These are phyloP conservation scores for Actinidia arguta DNA, from an alignment of 179 eudicot genomes.

Conservation along the genomic window DNA sequence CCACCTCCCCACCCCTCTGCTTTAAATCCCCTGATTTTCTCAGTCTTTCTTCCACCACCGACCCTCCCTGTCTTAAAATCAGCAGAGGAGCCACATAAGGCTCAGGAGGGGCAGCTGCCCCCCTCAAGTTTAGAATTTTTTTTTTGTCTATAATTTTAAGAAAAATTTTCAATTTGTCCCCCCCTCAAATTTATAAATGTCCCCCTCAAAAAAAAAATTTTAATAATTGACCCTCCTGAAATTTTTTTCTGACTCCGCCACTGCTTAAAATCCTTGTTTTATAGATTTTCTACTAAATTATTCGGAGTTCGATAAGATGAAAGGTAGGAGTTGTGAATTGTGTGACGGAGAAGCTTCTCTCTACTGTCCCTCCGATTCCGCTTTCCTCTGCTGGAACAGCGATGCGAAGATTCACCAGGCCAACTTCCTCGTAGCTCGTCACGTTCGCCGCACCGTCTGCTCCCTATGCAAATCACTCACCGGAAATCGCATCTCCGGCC, in stretches of 20 bases:
- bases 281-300: too few species aligned
- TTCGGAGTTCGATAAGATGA: constrained; percentile 28
- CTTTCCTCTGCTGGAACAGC: constrained; percentile 56
- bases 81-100: too few species aligned
- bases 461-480: constrained; percentile 30
- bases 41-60: too few species aligned
- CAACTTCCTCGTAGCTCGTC: constrained; percentile 80
- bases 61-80: too few species aligned
- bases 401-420: constrained; percentile 62
- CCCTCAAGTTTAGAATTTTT: background rate
- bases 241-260: background rate
- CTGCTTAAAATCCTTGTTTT: background rate
- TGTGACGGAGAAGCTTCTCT: constrained; percentile 47
- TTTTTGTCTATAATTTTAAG: background rate
- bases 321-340: constrained; percentile 46
- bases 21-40: too few species aligned
- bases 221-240: too few species aligned
- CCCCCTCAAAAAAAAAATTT: too few species aligned
- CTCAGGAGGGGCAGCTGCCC: too few species aligned
- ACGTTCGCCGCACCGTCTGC: constrained; percentile 46
- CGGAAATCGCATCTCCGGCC: constrained; percentile 36
- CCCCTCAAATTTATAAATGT: too few species aligned
- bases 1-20: too few species aligned
- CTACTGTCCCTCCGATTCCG: constrained; percentile 62
- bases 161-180: too few species aligned